Evolutionary conservation across 2,329 filamentous ascomycete species (phyloP).

Genomic region (Didymella glomerata): DNA sequence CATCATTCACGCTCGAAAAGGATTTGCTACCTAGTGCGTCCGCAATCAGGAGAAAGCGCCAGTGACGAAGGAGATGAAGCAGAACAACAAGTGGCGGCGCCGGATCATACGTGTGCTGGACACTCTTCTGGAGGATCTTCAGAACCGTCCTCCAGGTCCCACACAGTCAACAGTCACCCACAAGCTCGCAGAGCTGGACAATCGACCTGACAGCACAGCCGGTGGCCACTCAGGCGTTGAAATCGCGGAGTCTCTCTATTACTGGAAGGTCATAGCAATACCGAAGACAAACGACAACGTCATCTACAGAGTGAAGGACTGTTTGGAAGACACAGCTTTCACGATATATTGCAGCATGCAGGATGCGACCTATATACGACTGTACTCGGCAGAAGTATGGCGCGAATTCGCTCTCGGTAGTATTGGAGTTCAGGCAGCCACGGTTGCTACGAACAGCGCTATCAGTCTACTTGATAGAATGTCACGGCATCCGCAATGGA

Average conservation of each 20-base stretch:
- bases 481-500: background rate
- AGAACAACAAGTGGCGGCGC: conserved; percentile 20
- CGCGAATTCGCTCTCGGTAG: conserved; percentile 39
- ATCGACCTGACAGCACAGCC: too few species aligned
- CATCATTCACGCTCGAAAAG: conserved; percentile 24
- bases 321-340: conserved; percentile 24
- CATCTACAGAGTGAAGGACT: conserved; percentile 19
- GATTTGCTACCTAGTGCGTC: conserved; percentile 24
- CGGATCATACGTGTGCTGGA: conserved; percentile 23
- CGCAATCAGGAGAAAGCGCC: conserved; percentile 12
- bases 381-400: conserved; percentile 44
- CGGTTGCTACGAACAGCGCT: conserved; percentile 45
- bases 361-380: conserved; percentile 41
- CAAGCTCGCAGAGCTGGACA: background rate
- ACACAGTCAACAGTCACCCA: conserved; percentile 1
- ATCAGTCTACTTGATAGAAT: conserved; percentile 17
- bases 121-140: conserved; percentile 6
- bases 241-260: conserved; percentile 8
- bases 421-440: conserved; percentile 46
- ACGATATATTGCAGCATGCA: conserved; percentile 41
- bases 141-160: conserved; percentile 7
- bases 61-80: background rate
- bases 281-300: background rate
- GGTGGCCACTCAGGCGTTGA: background rate
- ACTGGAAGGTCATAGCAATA: background rate